Base-by-base conservation (phyloP, 768 basidiomycete species). In the Tylopilus felleus region DNA sequence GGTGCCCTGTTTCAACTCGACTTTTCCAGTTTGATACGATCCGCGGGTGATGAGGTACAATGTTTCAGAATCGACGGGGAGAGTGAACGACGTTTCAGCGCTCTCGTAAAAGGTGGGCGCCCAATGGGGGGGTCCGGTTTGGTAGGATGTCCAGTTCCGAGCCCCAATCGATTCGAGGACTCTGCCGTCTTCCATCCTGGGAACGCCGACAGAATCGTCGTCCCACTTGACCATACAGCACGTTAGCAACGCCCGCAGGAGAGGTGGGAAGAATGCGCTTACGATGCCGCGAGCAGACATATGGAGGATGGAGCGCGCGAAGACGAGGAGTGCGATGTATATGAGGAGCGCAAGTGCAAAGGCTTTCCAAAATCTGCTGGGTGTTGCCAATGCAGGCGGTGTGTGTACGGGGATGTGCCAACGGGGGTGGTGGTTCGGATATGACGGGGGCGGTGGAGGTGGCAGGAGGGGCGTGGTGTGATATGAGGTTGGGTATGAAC, bases 31-130 rank as follows among this genome's bases (percentile, higher is more conserved):
- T 4, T 70, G 63, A 16, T 61, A 56, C 10, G 60, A 57, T 1
- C 75, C 75, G 6, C 67, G 67, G 25, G 73, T 61, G 47, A 76
- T 25, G 38, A 76, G 54, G 35, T 69, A 76, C 27, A 75, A 52
- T 4, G 60, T 59, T 0, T 71, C 64, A 1, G 73, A 57, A 1
- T 54, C 28, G 16, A 71, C 47, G 28, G 71, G 69, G 35, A 77
- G 64, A 0, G 62, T 41, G 21, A 76, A 70, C 1, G 58, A 54
- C 4, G 66, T 55, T 16, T 67, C 52, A 4, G 66, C 65, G 21
- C 64, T 28, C 4, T 41, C 21, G 6, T 58, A 10, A 14, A 49
- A 69, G 13, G 22, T 5, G 5, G 57, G 54, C 3, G 57, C 57
- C 69, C 67, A 68, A 17, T 14, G 23, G 0, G 67, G 64, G 3